phyloP scores from a whole-genome alignment of 768 basidiomycete genomes.

The Dioszegia aurantiaca region DNA sequence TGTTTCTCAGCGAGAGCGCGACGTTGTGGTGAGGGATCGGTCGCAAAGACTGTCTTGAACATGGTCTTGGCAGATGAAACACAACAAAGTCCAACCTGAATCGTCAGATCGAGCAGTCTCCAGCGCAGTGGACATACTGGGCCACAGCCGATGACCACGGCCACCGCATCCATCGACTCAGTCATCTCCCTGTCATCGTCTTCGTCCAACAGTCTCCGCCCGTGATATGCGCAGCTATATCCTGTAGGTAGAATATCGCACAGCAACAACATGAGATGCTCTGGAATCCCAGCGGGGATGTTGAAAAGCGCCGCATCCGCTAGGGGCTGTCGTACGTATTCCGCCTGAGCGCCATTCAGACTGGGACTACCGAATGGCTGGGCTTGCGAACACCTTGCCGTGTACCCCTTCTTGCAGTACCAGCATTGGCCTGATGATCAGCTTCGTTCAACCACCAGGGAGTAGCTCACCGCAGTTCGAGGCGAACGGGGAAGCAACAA shows the following conservation, averaged over 20 bases:
- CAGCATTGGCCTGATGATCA: conserved; percentile 35
- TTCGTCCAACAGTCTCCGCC: conserved; percentile 38
- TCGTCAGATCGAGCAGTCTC: not conserved
- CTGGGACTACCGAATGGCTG: conserved; percentile 35
- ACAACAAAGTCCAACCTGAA: conserved; percentile 47
- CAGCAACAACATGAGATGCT: conserved; percentile 40
- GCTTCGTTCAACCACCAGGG: not conserved
- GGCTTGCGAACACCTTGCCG: conserved; percentile 37
- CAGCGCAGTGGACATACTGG: conserved; percentile 39
- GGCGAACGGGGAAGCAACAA: conserved; percentile 50
- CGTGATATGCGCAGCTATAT: conserved; percentile 44
- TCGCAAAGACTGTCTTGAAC: conserved; percentile 48
- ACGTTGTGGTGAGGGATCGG: conserved; percentile 25
- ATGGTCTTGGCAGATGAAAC: conserved; percentile 49
- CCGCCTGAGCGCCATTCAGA: conserved; percentile 46
- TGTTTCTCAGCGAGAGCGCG: conserved; percentile 46
- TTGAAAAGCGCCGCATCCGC: conserved; percentile 39
- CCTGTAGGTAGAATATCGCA: conserved; percentile 52
- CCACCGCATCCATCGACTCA: conserved; percentile 27
- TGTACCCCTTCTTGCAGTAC: conserved; percentile 43
- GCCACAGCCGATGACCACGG: conserved; percentile 52
- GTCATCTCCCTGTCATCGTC: conserved; percentile 16
- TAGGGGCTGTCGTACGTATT: conserved; percentile 43
- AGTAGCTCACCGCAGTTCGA: conserved; percentile 34
- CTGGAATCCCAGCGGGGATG: conserved; percentile 34